phyloP scores from a whole-genome alignment of 2,329 filamentous ascomycete genomes.

The Beauveria caledonica region DNA sequence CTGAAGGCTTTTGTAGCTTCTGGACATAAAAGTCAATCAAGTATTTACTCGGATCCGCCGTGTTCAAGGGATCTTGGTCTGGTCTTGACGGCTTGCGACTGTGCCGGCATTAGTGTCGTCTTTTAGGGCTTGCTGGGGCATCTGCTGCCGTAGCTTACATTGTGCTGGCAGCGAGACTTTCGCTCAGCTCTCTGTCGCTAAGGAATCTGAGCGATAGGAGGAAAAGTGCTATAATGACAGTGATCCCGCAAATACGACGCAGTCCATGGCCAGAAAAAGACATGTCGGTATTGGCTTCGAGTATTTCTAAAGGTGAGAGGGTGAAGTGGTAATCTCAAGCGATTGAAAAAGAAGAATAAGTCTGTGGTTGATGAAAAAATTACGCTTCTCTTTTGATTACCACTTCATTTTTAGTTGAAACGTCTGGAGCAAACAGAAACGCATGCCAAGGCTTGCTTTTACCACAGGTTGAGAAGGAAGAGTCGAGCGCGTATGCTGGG shows the following conservation, averaged over 20 bases:
- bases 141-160: background rate
- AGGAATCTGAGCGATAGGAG: background rate
- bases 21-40: constrained; percentile 26
- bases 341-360: background rate
- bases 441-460: background rate
- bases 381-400: too few relatives aligned
- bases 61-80: background rate
- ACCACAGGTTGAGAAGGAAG: constrained; percentile 6
- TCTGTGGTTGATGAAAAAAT: background rate
- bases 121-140: background rate
- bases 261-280: background rate
- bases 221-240: background rate
- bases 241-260: background rate
- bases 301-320: background rate
- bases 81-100: background rate
- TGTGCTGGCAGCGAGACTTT: background rate
- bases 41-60: constrained; percentile 15
- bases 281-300: background rate
- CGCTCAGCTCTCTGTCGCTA: background rate
- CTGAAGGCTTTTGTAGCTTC: constrained; percentile 23
- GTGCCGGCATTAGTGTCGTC: background rate
- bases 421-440: background rate
- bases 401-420: too few relatives aligned
- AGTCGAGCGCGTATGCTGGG: background rate
- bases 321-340: background rate